Evolutionary conservation across 805 yeast species (phyloP).

Genomic region (Cyberlindnera saturnus): DNA sequence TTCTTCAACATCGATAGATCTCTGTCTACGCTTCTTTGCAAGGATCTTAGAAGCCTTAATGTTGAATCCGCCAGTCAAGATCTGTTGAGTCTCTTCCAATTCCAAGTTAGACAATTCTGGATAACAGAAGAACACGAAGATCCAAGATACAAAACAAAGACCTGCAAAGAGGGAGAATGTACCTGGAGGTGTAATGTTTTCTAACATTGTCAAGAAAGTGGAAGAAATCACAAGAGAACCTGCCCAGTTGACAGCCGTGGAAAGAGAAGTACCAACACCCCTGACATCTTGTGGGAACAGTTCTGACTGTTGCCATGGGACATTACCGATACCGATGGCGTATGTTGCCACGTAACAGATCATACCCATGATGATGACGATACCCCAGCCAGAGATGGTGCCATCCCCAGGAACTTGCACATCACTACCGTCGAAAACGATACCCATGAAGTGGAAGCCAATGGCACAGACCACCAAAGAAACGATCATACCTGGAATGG

Average conservation of each 20-base stretch:
- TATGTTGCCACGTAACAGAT: slow-evolving; percentile 83
- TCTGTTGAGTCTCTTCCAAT: slow-evolving; percentile 82
- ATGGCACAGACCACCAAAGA: slow-evolving; percentile 78
- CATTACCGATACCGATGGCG: slow-evolving; percentile 94
- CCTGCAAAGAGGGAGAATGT: slow-evolving; percentile 90
- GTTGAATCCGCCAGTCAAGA: slow-evolving; percentile 81
- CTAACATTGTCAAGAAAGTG: slow-evolving; percentile 89
- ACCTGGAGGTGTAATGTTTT: slow-evolving; percentile 90
- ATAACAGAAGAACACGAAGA: slow-evolving; percentile 76
- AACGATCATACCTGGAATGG: slow-evolving; percentile 81
- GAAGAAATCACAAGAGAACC: slow-evolving; percentile 90
- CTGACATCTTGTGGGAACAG: slow-evolving; percentile 90
- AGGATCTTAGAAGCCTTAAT: slow-evolving; percentile 57
- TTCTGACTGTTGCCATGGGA: slow-evolving; percentile 98
- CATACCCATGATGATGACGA: slow-evolving; percentile 79
- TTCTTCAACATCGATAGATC: slow-evolving; percentile 19
- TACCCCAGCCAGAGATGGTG: slow-evolving; percentile 73
- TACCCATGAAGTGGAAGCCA: slow-evolving; percentile 82
- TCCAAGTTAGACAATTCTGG: slow-evolving; percentile 91
- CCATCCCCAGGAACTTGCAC: slow-evolving; percentile 31
- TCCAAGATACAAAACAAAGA: slow-evolving; percentile 61
- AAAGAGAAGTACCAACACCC: slow-evolving; percentile 84
- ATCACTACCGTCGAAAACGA: slow-evolving; percentile 45
- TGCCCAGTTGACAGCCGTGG: slow-evolving; percentile 93
- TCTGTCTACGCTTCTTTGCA: slow-evolving; percentile 39